Percentiles rank a stretch among this genome's conserved stretches.
phyloP scores from a whole-genome alignment of 1,139 yeast species.

The Protomyces pachydermus region DNA sequence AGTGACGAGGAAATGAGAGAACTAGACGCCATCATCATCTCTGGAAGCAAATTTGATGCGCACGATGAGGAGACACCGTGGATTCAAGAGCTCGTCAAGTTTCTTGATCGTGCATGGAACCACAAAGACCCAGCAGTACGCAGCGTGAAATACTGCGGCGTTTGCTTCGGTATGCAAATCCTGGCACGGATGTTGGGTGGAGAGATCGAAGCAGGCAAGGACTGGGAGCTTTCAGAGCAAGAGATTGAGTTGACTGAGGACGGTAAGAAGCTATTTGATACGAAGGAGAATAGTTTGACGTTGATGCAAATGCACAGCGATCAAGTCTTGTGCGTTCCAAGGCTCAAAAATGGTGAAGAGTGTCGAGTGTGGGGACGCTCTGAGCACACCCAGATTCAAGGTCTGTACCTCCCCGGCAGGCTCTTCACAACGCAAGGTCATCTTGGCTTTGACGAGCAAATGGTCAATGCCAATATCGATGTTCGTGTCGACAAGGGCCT shows the following conservation, averaged over 20 bases:
- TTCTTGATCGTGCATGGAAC: constrained; percentile 27
- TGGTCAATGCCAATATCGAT: constrained; percentile 38
- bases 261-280: constrained; percentile 39
- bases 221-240: constrained; percentile 71
- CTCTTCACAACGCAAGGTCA: constrained; percentile 79
- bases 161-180: constrained; percentile 87
- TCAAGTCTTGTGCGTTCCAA: constrained; percentile 51
- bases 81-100: constrained; percentile 48
- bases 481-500: constrained; percentile 18
- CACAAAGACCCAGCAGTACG: constrained; percentile 1
- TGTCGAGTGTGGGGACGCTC: constrained; percentile 49
- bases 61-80: constrained; percentile 50
- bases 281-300: constrained; percentile 36
- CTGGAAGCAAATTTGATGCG: constrained; percentile 53
- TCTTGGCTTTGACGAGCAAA: constrained; percentile 62
- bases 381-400: constrained; percentile 60
- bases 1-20: constrained; percentile 36
- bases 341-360: constrained; percentile 36
- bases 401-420: constrained; percentile 46
- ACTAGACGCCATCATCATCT: constrained; percentile 50
- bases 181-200: constrained; percentile 62
- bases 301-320: constrained; percentile 70
- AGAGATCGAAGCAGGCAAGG: constrained; percentile 54
- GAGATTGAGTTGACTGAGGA: constrained; percentile 45
- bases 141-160: constrained; percentile 38